phyloP scores from a whole-genome alignment of 2,329 filamentous ascomycete species.

The Madurella fahalii region DNA sequence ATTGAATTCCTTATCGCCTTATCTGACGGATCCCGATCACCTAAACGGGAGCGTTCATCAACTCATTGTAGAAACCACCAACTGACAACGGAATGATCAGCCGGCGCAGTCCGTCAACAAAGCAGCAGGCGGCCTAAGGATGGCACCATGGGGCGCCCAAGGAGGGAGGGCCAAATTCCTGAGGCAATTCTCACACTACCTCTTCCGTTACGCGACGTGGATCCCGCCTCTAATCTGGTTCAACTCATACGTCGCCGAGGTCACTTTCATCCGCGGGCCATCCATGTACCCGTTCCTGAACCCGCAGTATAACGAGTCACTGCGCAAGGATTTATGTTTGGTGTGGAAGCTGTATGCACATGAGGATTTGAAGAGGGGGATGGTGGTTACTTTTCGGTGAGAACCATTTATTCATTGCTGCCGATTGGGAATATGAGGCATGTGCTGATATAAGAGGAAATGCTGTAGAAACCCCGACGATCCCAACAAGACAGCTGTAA shows the following conservation, averaged over 20 bases:
- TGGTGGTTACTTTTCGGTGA: slow-evolving; percentile 69
- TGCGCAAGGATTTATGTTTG: slow-evolving; percentile 52
- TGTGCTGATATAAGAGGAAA: neutral
- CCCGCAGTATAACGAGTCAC: slow-evolving; percentile 55
- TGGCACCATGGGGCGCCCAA: slow-evolving; percentile 18
- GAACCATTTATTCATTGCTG: slow-evolving; percentile 16
- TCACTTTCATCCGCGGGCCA: slow-evolving; percentile 54
- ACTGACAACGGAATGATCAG: too few relatives aligned
- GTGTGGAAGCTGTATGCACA: slow-evolving; percentile 57
- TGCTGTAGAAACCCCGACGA: slow-evolving; percentile 61
- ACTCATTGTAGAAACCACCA: neutral
- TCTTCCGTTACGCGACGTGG: slow-evolving; percentile 56
- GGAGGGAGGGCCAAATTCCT: slow-evolving; percentile 24
- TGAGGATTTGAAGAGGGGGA: slow-evolving; percentile 60
- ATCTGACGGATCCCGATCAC: neutral
- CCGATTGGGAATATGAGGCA: neutral
- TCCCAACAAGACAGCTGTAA: slow-evolving; percentile 68
- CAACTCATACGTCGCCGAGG: slow-evolving; percentile 56
- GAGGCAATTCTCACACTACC: slow-evolving; percentile 41
- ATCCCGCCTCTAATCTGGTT: slow-evolving; percentile 59
- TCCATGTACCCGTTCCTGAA: slow-evolving; percentile 81
- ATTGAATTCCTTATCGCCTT: slow-evolving; percentile 1
- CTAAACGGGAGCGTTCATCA: neutral
- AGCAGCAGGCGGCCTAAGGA: neutral
- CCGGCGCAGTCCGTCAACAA: neutral